Conservation (phyloP, 306 rosid genomes). For the Lablab purpureus region DNA sequence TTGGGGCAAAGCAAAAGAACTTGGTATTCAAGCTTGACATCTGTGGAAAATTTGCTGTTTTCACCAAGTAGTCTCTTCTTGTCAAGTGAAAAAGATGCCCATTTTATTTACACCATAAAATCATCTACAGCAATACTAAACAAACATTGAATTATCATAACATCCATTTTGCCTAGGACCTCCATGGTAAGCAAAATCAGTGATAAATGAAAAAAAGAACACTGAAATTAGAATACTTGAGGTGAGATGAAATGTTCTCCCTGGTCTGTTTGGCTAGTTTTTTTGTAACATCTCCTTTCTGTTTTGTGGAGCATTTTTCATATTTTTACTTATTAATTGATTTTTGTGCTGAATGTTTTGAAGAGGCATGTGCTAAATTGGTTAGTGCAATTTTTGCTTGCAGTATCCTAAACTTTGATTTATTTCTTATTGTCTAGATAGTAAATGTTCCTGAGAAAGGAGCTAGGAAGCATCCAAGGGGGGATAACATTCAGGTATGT, state of each 20-base stretch:
- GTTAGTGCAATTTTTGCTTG: slow-evolving; percentile 25
- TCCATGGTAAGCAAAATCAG: too few relatives aligned
- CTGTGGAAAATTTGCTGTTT: not conserved
- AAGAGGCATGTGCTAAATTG: slow-evolving; percentile 15
- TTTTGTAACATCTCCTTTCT: not conserved
- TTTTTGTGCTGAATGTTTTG: slow-evolving; percentile 27
- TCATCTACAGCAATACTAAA: not conserved
- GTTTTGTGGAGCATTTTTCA: slow-evolving; percentile 7
- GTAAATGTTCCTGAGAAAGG: slow-evolving; percentile 99
- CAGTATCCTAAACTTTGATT: slow-evolving; percentile 46
- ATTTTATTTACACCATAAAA: not conserved
- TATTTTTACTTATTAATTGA: slow-evolving; percentile 4
- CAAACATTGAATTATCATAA: not conserved
- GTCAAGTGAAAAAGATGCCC: not conserved
- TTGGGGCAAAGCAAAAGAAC: not conserved
- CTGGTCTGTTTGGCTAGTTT: not conserved
- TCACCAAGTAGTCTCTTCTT: slow-evolving; percentile 4
- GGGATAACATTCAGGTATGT: slow-evolving; percentile 94
- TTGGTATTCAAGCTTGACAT: not conserved
- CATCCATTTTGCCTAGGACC: too few relatives aligned
- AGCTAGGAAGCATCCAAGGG: slow-evolving; percentile 92
- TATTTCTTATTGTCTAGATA: slow-evolving; percentile 72
- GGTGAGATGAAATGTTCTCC: not conserved
- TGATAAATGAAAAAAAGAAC: too few relatives aligned
- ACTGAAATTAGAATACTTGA: slow-evolving; percentile 8